Evolutionary conservation across 108 stramenopile genomes (phyloP), one percentile per base, ranked within the genome.

Genomic region (Stephanodiscus minutulus): DNA sequence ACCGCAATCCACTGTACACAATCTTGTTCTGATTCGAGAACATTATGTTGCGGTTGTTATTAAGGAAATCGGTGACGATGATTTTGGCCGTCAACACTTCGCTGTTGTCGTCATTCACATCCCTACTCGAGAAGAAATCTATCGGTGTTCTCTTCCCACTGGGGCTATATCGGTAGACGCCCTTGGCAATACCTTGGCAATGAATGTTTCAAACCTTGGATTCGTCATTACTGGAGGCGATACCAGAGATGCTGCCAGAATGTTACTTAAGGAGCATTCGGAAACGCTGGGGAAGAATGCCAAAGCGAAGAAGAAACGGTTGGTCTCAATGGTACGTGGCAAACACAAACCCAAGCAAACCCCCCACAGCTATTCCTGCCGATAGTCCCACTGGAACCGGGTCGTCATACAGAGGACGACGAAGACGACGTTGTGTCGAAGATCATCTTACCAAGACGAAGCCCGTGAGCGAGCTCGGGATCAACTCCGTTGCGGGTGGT

Each of bases 231-330:
- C 77, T 33, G 77, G 77, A 52, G 58, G 28, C 17, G 58, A 66
- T 50, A 59, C 77, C 31, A 53, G 77, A 61, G 70, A 66, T 15
- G 70, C 71, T 43, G 77, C 56, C 28, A 46, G 64, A 21, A 53
- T 60, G 33, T 13, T 49, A 4, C 24, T 55, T 3, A 48, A 69
- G 17, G 60, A 75, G 18, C 39, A 64, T 17, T 20, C 9, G 28
- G 36, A 25, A 33, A 52, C 11, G 28, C 61, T 20, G n/a, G 7
- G 17, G 25, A 78, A 70, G 37, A 71, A 22, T 36, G 9, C 70
- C 2, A 78, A 78, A 43, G 29, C 12, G 15, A 78, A 78, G 56
- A 78, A 78, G 70, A 78, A 78, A 49, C 33, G 77, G 8, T 62
- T 78, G 43, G 77, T 58, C 18, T 69, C 77, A 12, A 52, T 53